Conservation (phyloP, 495 filamentous ascomycete species). For the Aspergillus nidulans region DNA sequence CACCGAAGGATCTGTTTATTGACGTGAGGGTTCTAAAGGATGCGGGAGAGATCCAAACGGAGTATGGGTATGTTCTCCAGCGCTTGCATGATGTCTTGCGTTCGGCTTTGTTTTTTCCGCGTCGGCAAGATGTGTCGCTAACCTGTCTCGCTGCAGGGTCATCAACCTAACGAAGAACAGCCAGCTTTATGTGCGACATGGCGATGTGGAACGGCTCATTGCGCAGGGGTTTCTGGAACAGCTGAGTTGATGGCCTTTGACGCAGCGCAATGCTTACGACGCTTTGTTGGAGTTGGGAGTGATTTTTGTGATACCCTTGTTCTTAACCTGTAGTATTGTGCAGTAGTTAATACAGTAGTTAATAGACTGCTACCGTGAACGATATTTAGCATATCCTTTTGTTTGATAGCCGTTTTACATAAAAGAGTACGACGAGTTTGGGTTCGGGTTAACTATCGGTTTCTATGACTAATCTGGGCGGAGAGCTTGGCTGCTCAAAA, state of each 20-base stretch:
- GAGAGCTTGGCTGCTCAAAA: neutral
- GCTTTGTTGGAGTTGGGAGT: slow-evolving; percentile 5
- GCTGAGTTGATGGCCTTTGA: slow-evolving; percentile 57
- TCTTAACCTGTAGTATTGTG: too few relatives aligned
- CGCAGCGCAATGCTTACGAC: neutral
- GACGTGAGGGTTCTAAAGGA: slow-evolving; percentile 96
- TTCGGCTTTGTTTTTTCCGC: slow-evolving; percentile 4
- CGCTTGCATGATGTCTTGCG: neutral
- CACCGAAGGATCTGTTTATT: slow-evolving; percentile 92
- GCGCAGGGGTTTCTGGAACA: slow-evolving; percentile 95
- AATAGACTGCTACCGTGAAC: neutral
- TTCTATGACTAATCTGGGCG: neutral
- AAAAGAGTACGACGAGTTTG: neutral
- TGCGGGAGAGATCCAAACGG: slow-evolving; percentile 97
- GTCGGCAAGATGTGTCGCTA: neutral
- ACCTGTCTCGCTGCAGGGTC: slow-evolving; percentile 51
- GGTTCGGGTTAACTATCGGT: neutral
- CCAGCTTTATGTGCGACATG: slow-evolving; percentile 94
- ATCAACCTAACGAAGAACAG: slow-evolving; percentile 98
- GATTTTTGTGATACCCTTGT: slow-evolving; percentile 22
- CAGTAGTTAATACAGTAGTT: neutral
- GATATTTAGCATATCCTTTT: neutral
- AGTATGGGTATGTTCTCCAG: slow-evolving; percentile 75
- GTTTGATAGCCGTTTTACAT: neutral
- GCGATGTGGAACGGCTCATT: slow-evolving; percentile 93